These are phyloP conservation scores for Calonectria hawksworthii DNA, from an alignment of 2,329 filamentous ascomycete species.

Conservation along the genomic window DNA sequence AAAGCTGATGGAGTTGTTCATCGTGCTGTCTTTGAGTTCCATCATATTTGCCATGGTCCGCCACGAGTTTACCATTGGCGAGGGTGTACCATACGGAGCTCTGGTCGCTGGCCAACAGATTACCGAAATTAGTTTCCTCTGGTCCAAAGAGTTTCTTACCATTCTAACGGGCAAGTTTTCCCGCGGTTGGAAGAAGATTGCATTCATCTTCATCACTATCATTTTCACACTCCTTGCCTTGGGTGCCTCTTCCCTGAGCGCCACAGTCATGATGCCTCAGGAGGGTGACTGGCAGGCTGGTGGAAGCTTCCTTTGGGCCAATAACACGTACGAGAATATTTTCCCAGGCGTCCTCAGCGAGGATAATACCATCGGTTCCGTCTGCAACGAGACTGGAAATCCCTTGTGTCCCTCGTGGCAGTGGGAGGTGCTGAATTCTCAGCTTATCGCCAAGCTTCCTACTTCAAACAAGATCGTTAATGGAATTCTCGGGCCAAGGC, in stretches of 20 bases:
- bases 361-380: slow-evolving; percentile 20
- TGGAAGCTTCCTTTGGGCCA: slow-evolving; percentile 35
- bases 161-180: slow-evolving; percentile 37
- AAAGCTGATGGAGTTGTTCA: slow-evolving; percentile 41
- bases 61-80: slow-evolving; percentile 33
- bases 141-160: slow-evolving; percentile 37
- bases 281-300: slow-evolving; percentile 38
- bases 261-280: slow-evolving; percentile 40
- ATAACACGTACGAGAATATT: slow-evolving; percentile 30
- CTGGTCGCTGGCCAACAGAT: slow-evolving; percentile 38
- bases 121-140: slow-evolving; percentile 38
- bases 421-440: slow-evolving; percentile 38
- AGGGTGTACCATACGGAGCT: slow-evolving; percentile 38
- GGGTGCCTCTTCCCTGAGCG: slow-evolving; percentile 37
- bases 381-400: slow-evolving; percentile 31
- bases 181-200: slow-evolving; percentile 34
- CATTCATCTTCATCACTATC: slow-evolving; percentile 29
- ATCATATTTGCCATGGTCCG: slow-evolving; percentile 38
- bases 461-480: slow-evolving; percentile 32
- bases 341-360: slow-evolving; percentile 28
- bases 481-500: slow-evolving; percentile 27
- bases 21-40: slow-evolving; percentile 34
- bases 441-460: slow-evolving; percentile 33
- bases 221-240: slow-evolving; percentile 35
- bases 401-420: slow-evolving; percentile 37